A percentile compares a stretch with the other conserved stretches of the same genome.
Conservation (phyloP, 2,329 filamentous ascomycete species). For the Phyllosticta citribraziliensis region DNA sequence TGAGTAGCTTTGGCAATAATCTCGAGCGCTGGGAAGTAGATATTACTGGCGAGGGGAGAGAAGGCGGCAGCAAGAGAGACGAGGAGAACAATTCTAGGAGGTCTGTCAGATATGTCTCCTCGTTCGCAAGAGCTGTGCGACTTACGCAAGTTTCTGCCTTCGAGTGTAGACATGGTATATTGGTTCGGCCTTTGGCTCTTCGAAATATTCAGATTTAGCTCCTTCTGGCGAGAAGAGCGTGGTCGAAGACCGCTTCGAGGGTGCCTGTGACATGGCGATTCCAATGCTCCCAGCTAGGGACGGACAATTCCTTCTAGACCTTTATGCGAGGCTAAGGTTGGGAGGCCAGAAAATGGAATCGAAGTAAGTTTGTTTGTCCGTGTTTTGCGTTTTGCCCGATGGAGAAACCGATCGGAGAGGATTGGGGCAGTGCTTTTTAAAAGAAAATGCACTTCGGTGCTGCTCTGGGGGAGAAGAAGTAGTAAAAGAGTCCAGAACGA, state of each 20-base stretch:
- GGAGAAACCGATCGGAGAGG: not conserved
- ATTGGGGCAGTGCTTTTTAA: not conserved
- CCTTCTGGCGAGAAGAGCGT: not conserved
- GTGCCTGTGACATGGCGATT: not conserved
- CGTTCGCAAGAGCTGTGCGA: not conserved
- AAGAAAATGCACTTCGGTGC: not conserved
- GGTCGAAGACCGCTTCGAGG: not conserved
- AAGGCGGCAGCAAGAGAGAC: slow-evolving; percentile 5
- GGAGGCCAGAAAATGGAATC: not conserved
- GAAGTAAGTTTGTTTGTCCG: not conserved
- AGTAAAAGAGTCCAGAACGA: not conserved
- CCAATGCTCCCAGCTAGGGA: not conserved
- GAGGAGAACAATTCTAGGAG: not conserved
- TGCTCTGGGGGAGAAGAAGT: not conserved
- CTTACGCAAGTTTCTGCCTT: not conserved
- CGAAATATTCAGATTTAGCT: not conserved
- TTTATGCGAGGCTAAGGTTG: not conserved
- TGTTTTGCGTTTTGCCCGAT: not conserved
- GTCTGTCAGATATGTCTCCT: not conserved
- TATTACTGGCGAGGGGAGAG: slow-evolving; percentile 2
- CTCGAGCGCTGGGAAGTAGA: slow-evolving; percentile 5
- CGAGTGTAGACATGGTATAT: not conserved
- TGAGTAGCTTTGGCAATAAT: slow-evolving; percentile 1
- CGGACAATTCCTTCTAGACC: not conserved
- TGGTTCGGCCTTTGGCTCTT: not conserved